Evolutionary conservation across 805 yeast species (phyloP).

Genomic region (Yarrowia alimentaria): DNA sequence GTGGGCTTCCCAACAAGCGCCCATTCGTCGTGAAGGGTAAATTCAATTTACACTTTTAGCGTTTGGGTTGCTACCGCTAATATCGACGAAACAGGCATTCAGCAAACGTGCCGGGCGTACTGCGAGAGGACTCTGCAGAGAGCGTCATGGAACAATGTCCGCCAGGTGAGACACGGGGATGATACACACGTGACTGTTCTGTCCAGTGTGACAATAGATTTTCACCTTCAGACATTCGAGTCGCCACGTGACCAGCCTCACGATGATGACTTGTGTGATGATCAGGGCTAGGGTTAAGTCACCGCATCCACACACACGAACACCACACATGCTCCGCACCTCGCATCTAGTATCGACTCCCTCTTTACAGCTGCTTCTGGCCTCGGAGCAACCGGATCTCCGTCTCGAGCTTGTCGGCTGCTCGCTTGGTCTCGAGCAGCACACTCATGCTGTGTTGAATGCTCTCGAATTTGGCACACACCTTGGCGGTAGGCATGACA

Average conservation of each 20-base stretch:
- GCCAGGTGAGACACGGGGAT: too few relatives aligned
- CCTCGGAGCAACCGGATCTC: slow-evolving; percentile 53
- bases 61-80: slow-evolving; percentile 8
- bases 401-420: slow-evolving; percentile 80
- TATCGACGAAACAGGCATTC: neutral
- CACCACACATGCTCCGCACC: neutral
- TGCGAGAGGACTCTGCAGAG: too few relatives aligned
- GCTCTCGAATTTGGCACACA: slow-evolving; percentile 73
- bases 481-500: slow-evolving; percentile 78
- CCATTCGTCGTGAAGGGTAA: slow-evolving; percentile 5
- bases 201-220: too few relatives aligned
- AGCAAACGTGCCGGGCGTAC: too few relatives aligned
- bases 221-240: too few relatives aligned
- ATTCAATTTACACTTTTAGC: neutral
- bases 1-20: neutral
- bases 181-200: too few relatives aligned
- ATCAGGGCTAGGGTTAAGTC: too few relatives aligned
- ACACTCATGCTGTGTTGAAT: slow-evolving; percentile 66
- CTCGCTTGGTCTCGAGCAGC: slow-evolving; percentile 79
- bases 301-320: neutral
- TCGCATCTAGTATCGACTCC: neutral
- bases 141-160: too few relatives aligned
- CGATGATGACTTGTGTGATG: too few relatives aligned
- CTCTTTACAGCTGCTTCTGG: neutral
- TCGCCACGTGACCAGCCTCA: too few relatives aligned